Evolutionary conservation across 176 grass and related monocot species (phyloP), one percentile per base, ranked within the genome.

Genomic region (Saccharum officinarum): DNA sequence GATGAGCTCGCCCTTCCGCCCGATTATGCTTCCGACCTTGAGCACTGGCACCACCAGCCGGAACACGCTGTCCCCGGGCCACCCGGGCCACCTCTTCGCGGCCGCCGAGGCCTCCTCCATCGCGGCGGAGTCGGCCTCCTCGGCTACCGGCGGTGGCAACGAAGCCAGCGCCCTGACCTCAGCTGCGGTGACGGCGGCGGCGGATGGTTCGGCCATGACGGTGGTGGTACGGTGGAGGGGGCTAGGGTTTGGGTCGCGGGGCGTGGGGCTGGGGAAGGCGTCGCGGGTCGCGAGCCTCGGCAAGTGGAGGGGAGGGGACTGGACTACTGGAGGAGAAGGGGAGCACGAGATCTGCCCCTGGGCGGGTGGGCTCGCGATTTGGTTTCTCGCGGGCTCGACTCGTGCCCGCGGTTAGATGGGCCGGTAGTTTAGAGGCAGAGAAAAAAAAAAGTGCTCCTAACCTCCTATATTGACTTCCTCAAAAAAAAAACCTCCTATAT

Each of bases 11-110:
- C 97, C 97, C 88, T 94, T 96, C 26, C 97, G 80, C 55, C 97
- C 97, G 10, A 99, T 99, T 82, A 99, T 99, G 89, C 97, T 89
- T 59, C 97, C 93, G 36, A 94, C 92, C 90, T 94, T 96, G 25
- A 91, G 82, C 84, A 96, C 82, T 14, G 97, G 97, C 39, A 96
- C 92, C 26, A 96, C 91, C 38, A 99, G 79, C 39, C 93, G 86
- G 87, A 94, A 96, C 66, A 96, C 97, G 78, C 73, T 96, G 61
- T 91, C 94, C 46, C 97, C 97, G 0, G 97, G 97, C 97, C 97
- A 99, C 49, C 97, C 97, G 9, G 97, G 92, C 97, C 97, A 99
- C 81, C 92, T 96, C 88, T 80, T 88, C 47, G 87, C 78, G 75
- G 26, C 82, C 75, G 28, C 85, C 13, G 34, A 76, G n/a, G 47